A percentile compares a stretch with the other conserved stretches of the same genome.
Evolutionary conservation across 345 rosid genomes (phyloP).

Genomic region (Rhodomyrtus tomentosa): DNA sequence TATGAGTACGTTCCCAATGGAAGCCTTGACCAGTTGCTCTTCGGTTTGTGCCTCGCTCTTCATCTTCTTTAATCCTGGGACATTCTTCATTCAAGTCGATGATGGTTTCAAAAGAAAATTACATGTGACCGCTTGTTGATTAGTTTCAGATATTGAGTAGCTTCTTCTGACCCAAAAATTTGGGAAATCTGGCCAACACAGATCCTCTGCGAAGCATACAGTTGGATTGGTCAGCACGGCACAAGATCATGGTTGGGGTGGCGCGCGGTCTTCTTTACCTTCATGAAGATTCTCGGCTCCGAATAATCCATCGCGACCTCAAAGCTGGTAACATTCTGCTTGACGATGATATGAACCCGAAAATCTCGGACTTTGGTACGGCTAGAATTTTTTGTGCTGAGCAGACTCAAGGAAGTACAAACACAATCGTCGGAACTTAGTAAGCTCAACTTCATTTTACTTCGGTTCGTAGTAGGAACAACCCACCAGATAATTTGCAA

Average conservation of each 20-base stretch:
- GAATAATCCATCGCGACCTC: background rate
- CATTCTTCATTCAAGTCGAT: background rate
- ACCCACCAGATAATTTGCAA: background rate
- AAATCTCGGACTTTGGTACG: background rate
- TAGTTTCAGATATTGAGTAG: background rate
- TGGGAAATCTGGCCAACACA: background rate
- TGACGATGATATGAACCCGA: background rate
- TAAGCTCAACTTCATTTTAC: background rate
- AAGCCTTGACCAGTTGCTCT: constrained; percentile 16
- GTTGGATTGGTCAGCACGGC: background rate
- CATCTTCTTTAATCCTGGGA: background rate
- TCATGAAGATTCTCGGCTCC: background rate
- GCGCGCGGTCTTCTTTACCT: background rate
- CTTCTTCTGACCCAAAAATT: background rate
- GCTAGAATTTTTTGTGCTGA: background rate
- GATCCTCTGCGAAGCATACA: background rate
- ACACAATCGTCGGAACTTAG: background rate
- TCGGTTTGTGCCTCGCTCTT: constrained; percentile 1
- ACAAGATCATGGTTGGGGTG: background rate
- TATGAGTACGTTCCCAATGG: constrained; percentile 14
- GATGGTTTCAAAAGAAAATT: background rate
- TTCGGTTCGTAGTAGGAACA: background rate
- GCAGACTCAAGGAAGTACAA: background rate
- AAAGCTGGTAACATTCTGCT: background rate
- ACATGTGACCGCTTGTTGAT: background rate